These are phyloP conservation scores for Calonectria naviculata DNA, from an alignment of 2,329 filamentous ascomycete genomes.

Conservation along the genomic window DNA sequence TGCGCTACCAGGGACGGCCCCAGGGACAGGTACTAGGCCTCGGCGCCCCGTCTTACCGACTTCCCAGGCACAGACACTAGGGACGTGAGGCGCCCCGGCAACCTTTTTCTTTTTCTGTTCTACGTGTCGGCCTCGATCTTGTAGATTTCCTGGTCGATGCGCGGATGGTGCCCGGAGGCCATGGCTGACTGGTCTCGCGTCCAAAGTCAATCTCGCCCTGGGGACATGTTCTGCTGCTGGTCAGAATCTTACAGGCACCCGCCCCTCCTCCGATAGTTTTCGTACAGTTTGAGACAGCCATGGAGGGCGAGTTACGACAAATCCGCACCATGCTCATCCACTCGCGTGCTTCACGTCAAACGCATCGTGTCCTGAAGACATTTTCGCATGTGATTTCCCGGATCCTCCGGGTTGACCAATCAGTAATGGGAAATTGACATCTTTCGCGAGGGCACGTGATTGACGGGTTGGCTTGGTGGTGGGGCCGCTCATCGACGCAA, in stretches of 20 bases:
- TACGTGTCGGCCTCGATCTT: not conserved
- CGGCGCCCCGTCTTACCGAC: conserved; percentile 7
- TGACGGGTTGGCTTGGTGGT: conserved; percentile 19
- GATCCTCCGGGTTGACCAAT: conserved; percentile 34
- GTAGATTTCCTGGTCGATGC: not conserved
- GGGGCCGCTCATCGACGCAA: not conserved
- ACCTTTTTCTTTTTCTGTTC: conserved; percentile 6
- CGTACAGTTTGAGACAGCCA: not conserved
- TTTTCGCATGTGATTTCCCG: conserved; percentile 48
- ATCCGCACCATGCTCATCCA: not conserved
- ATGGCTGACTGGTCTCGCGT: not conserved
- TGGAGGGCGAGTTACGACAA: not conserved
- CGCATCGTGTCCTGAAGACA: conserved; percentile 27
- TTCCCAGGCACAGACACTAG: not conserved
- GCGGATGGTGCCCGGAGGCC: not conserved
- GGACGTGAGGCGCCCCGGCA: conserved; percentile 4
- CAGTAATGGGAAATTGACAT: conserved; percentile 13
- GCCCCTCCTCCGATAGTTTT: not conserved
- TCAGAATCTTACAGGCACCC: conserved; percentile 9
- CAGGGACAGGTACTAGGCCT: conserved; percentile 15
- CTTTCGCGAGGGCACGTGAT: conserved; percentile 33
- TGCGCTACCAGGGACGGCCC: conserved; percentile 18
- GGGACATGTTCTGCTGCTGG: not conserved
- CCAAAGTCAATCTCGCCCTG: not conserved
- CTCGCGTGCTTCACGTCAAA: conserved; percentile 12